Evolutionary conservation across 2,329 filamentous ascomycete genomes (phyloP), one percentile per base, ranked within the genome.

Genomic region (Fusarium nematophilum): DNA sequence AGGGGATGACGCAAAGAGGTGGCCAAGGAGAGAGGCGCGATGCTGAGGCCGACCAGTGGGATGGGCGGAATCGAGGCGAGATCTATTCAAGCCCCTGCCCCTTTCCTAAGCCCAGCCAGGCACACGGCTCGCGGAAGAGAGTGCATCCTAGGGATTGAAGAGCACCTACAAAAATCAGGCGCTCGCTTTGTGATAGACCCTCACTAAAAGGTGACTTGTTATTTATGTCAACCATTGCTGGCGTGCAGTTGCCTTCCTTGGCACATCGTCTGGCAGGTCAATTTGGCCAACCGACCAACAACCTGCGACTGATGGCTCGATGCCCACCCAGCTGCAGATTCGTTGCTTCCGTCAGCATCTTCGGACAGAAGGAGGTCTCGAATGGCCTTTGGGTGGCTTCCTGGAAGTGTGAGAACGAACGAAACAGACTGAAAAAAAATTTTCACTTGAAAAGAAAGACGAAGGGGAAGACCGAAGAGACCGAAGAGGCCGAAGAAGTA

Each of bases 341-440:
- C 44, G 18, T 42, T 18, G 17, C 39, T 31, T 43, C 13, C 29
- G 15, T 34, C 15, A 21, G 21, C 21, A 25, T 40, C 57, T 61
- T n/a, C 54, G 51, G 60, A 27, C 42, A 39, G 45, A 62, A 34
- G 48, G 54, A 53, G 37, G 43, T 45, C 17, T 47, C 26, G 34
- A 40, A 36, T 47, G 43, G 39, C 38, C 34, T 15, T 31, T 34
- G 26, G 18, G 26, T 53, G 58, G 14, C 29, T 36, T 43, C 46
- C 47, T 18, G 47, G 30, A 21, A 26, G 27, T 34, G 29, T 15
- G 23, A 36, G 34, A 27, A 30, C n/a, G n/a, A n/a, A n/a, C n/a
- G n/a, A 23, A 37, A 21, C 17, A 45, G 33, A 34, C 29, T 15
- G 14, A 15, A 38, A 17, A 31, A 6, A 18, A n/a, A n/a, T 38